Percentiles rank a stretch among this genome's conserved stretches.
These are phyloP conservation scores for Apiospora kogelbergensis DNA, from an alignment of 2,329 filamentous ascomycete species.

Conservation along the genomic window DNA sequence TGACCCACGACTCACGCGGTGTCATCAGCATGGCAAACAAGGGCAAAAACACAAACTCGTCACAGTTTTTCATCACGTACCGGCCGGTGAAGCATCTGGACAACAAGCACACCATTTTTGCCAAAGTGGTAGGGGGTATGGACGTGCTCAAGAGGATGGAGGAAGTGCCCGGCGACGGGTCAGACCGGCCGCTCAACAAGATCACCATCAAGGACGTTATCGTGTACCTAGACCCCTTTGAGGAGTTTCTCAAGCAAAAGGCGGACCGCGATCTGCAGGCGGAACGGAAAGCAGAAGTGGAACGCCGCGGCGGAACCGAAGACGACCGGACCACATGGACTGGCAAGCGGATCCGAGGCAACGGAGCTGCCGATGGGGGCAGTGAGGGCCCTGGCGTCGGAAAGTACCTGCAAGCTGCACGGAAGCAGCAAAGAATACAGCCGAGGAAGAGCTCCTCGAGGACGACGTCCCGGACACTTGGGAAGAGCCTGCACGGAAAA, in stretches of 20 bases:
- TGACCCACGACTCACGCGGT: conserved; percentile 80
- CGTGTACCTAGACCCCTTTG: conserved; percentile 92
- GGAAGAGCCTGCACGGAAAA: conserved; percentile 77
- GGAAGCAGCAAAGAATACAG: conserved; percentile 33
- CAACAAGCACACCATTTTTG: conserved; percentile 97
- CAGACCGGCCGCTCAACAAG: conserved; percentile 72
- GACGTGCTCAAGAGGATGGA: conserved; percentile 77
- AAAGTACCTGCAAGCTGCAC: conserved; percentile 75
- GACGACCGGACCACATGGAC: conserved; percentile 96
- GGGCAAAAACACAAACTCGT: conserved; percentile 95
- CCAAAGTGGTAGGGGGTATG: conserved; percentile 74
- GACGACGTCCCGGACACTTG: conserved; percentile 62
- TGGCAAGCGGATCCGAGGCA: conserved; percentile 78
- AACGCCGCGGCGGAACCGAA: conserved; percentile 69
- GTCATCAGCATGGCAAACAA: conserved; percentile 96
- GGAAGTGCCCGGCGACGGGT: conserved; percentile 70
- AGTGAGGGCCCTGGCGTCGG: conserved; percentile 56
- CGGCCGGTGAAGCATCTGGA: conserved; percentile 82
- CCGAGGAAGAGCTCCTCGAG: conserved; percentile 60
- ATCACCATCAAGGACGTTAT: conserved; percentile 80
- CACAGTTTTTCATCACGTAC: conserved; percentile 94
- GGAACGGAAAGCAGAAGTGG: conserved; percentile 60
- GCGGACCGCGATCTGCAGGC: conserved; percentile 60
- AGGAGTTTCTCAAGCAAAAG: conserved; percentile 82
- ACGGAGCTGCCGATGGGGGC: conserved; percentile 55